Percentiles rank a stretch among this genome's conserved stretches.
Conservation (phyloP, 805 yeast species). For the Dipodascopsis uninucleata region DNA sequence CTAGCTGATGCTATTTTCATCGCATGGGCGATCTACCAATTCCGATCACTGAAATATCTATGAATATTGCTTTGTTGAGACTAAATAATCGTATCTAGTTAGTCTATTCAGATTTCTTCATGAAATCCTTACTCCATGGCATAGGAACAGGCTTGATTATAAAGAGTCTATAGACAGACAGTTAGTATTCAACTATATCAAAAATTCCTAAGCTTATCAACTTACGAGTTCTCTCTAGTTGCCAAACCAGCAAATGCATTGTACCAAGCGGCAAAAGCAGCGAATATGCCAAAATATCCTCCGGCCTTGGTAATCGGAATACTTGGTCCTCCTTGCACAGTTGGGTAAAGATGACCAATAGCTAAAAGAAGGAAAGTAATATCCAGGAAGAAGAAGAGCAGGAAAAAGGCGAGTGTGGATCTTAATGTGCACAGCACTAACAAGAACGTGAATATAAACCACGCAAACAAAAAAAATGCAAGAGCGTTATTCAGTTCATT, state of each 20-base stretch:
- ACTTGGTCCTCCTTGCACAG: constrained; percentile 12
- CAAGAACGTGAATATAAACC: constrained; percentile 60
- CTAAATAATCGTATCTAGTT: constrained; percentile 1
- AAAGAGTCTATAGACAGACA: constrained; percentile 17
- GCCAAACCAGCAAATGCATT: constrained; percentile 64
- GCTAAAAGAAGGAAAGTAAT: constrained; percentile 56
- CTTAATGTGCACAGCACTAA: constrained; percentile 53
- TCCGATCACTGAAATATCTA: too few relatives aligned
- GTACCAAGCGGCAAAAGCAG: constrained; percentile 58
- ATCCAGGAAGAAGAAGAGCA: constrained; percentile 50
- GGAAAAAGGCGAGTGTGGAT: constrained; percentile 62
- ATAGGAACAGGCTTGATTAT: constrained; percentile 20
- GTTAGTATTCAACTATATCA: background rate
- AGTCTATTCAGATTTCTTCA: constrained; percentile 4
- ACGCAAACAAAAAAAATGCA: constrained; percentile 58
- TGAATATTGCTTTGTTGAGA: background rate
- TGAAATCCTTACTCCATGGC: constrained; percentile 22
- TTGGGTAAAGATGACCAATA: constrained; percentile 46
- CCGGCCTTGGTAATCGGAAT: constrained; percentile 48
- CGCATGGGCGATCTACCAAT: too few relatives aligned
- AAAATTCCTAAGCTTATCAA: background rate
- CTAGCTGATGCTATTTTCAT: too few relatives aligned
- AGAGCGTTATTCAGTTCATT: constrained; percentile 44
- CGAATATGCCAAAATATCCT: constrained; percentile 57
- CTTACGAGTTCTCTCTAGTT: constrained; percentile 51